These are phyloP conservation scores for Saxophila tyrrhenica DNA, from an alignment of 495 filamentous ascomycete genomes.

Conservation along the genomic window DNA sequence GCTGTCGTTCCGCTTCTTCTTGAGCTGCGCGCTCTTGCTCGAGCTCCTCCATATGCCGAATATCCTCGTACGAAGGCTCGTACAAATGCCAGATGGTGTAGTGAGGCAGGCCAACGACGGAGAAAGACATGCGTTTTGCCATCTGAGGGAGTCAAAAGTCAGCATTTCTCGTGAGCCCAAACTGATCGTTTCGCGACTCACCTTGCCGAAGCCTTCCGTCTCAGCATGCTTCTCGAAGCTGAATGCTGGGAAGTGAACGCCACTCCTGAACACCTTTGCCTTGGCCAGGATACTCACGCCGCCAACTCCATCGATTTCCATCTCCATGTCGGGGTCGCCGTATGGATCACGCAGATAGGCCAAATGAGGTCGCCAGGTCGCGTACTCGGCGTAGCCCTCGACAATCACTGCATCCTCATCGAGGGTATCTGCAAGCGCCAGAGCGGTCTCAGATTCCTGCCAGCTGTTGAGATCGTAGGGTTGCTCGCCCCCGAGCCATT, in stretches of 20 bases:
- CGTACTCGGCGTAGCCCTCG: slow-evolving; percentile 98
- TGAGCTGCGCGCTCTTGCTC: slow-evolving; percentile 65
- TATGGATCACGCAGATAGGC: slow-evolving; percentile 96
- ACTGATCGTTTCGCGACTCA: no score
- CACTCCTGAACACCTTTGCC: slow-evolving; percentile 83
- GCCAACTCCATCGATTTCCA: slow-evolving; percentile 97
- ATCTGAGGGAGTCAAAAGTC: slow-evolving; percentile 47
- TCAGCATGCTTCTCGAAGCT: slow-evolving; percentile 98
- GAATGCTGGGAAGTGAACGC: slow-evolving; percentile 96
- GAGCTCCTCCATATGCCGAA: slow-evolving; percentile 96
- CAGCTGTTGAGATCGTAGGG: slow-evolving; percentile 98
- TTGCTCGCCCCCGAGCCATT: slow-evolving; percentile 98
- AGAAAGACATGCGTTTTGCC: slow-evolving; percentile 90
- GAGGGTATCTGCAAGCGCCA: slow-evolving; percentile 84
- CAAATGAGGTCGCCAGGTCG: slow-evolving; percentile 94
- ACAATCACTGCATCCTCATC: slow-evolving; percentile 99
- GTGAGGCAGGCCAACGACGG: slow-evolving; percentile 92
- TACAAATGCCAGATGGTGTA: slow-evolving; percentile 99
- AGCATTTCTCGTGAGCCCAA: no score
- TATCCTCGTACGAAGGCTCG: slow-evolving; percentile 93
- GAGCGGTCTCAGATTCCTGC: slow-evolving; percentile 96
- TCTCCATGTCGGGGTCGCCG: slow-evolving; percentile 97
- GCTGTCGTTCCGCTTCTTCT: slow-evolving; percentile 59
- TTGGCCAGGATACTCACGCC: slow-evolving; percentile 97
- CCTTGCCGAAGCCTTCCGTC: slow-evolving; percentile 98